phyloP scores from a whole-genome alignment of 306 rosid species.

The Vigna angularis region DNA sequence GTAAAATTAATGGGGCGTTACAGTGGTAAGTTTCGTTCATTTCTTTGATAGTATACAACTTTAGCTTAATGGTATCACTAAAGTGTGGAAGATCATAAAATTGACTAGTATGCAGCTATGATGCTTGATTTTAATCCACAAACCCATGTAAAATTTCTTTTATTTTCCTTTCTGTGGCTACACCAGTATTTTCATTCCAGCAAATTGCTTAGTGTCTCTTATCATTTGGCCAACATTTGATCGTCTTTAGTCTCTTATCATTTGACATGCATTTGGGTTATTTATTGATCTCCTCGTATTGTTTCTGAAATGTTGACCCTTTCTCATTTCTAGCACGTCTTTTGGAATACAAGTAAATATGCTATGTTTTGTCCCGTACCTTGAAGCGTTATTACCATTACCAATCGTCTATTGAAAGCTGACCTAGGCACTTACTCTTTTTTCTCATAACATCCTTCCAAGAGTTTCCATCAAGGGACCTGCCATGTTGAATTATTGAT shows the following conservation, averaged over 20 bases:
- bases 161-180: not conserved
- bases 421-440: not conserved
- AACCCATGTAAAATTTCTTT: not conserved
- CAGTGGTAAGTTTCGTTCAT: conserved; percentile 63
- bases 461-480: not conserved
- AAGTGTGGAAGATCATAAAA: not conserved
- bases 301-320: not conserved
- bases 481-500: not conserved
- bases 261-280: not conserved
- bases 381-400: not conserved
- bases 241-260: not conserved
- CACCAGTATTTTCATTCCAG: conserved; percentile 5
- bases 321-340: not conserved
- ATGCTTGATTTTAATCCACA: not conserved
- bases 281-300: not conserved
- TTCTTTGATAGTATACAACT: not conserved
- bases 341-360: not conserved
- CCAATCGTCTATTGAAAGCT: not conserved
- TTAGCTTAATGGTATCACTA: conserved; percentile 24
- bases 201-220: not conserved
- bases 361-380: not conserved
- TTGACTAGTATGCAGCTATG: conserved; percentile 1
- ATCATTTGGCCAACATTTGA: not conserved
- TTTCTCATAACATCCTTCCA: not conserved
- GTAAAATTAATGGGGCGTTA: conserved; percentile 79